phyloP scores from a whole-genome alignment of 176 grass and related monocot genomes.

The Oryza rufipogon region DNA sequence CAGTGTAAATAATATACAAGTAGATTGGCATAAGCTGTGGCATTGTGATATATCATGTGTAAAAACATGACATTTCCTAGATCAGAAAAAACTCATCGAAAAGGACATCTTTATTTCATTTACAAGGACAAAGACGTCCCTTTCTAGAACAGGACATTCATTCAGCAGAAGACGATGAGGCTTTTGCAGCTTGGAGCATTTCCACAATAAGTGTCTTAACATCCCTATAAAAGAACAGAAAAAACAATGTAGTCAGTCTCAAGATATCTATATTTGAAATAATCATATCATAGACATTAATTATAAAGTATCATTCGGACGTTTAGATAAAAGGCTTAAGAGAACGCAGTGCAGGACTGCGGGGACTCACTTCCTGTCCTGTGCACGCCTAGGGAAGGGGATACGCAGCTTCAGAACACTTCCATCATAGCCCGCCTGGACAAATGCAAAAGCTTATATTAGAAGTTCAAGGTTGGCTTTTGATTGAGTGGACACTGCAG shows the following conservation, averaged over 20 bases:
- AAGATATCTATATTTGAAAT: slow-evolving; percentile 7
- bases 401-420: slow-evolving; percentile 82
- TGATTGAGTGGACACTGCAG: neutral
- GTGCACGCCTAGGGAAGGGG: slow-evolving; percentile 78
- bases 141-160: slow-evolving; percentile 37
- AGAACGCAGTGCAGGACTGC: neutral
- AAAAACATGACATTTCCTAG: slow-evolving; percentile 1
- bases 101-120: slow-evolving; percentile 6
- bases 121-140: neutral
- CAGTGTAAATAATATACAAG: neutral
- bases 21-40: slow-evolving; percentile 6
- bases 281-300: neutral
- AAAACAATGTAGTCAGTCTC: neutral
- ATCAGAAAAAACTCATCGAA: neutral
- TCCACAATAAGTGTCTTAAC: slow-evolving; percentile 94
- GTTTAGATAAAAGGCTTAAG: neutral
- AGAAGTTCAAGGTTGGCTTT: slow-evolving; percentile 12
- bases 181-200: slow-evolving; percentile 89
- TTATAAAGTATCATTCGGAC: neutral
- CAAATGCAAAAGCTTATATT: slow-evolving; percentile 22
- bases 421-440: slow-evolving; percentile 78
- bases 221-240: slow-evolving; percentile 59
- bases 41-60: slow-evolving; percentile 8
- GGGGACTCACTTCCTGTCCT: slow-evolving; percentile 79
- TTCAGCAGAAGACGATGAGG: slow-evolving; percentile 33